Evolutionary conservation across 306 rosid species (phyloP), one percentile per base, ranked within the genome.

Genomic region (Medicago ruthenica): DNA sequence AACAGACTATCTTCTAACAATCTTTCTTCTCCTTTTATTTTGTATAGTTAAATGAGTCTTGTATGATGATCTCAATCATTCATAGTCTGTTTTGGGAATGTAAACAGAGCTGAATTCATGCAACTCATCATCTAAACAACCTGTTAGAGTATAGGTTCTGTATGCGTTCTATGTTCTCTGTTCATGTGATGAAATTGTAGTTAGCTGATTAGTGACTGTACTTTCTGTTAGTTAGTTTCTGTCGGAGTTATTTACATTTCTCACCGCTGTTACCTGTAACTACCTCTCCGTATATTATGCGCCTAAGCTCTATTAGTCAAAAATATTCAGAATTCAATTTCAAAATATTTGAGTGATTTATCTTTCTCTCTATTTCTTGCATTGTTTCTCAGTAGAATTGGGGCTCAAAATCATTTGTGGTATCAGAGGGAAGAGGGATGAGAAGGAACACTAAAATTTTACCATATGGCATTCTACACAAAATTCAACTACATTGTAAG

Each of bases 301-400:
- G 1, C 63, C 7, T 4, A 36, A 1, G 37, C 36, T 37, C 34
- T 55, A 14, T 55, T 55, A 20, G 15, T 55, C 34, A 55, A 55
- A 9, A 9, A 2, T 54, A 54, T 20, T 55, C 15, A 9, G 34
- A 55, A 20, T 55, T 55, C 4, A 18, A 14, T 54, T 53, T 18
- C 24, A 54, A 2, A 54, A 20, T 14, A 17, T 54, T 18, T 55
- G 7, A 20, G 15, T 20, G 62, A 20, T 20, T 55, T 55, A 10
- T 58, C 37, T 50, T 50, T 58, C 62, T 55, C 34, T 20, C 63
- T 22, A n/a, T 58, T 58, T 58, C 37, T 21, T 58, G 34, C 62
- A 11, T 21, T 57, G 13, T 21, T 8, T 55, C 15, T 9, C 34
- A 20, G 27, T 55, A 55, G 34, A 27, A 55, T 31, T 14, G 15